These are phyloP conservation scores for Rhizopus stolonifer DNA, from an alignment of 371 early-diverging fungal genomes.

Conservation along the genomic window DNA sequence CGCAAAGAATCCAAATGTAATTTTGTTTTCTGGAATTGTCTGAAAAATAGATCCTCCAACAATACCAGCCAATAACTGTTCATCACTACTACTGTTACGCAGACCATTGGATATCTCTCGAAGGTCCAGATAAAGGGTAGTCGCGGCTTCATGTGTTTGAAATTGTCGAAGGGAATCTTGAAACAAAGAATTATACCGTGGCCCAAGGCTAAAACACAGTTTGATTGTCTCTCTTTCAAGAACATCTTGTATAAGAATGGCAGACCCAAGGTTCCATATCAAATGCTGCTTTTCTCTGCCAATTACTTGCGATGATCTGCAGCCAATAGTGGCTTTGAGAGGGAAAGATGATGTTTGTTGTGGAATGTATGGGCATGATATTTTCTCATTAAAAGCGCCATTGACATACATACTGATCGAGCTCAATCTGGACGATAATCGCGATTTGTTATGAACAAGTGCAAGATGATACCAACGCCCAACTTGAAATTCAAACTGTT, in stretches of 20 bases:
- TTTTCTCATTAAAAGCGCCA: constrained; percentile 56
- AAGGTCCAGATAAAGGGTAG: constrained; percentile 52
- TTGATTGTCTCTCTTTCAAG: constrained; percentile 61
- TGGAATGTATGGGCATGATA: constrained; percentile 59
- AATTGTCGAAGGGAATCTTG: constrained; percentile 68
- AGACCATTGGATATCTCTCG: constrained; percentile 38
- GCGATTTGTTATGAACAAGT: constrained; percentile 66
- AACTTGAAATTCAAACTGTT: constrained; percentile 51
- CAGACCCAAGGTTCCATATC: constrained; percentile 72
- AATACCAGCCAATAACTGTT: constrained; percentile 50
- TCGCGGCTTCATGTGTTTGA: constrained; percentile 66
- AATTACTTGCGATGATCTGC: constrained; percentile 2
- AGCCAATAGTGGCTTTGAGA: constrained; percentile 42
- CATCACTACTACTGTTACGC: constrained; percentile 19
- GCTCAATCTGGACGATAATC: constrained; percentile 56
- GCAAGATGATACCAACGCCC: constrained; percentile 74
- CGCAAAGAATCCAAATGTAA: constrained; percentile 66
- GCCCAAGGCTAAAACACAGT: constrained; percentile 63
- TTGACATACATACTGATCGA: constrained; percentile 64
- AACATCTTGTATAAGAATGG: constrained; percentile 58
- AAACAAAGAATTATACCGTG: constrained; percentile 64
- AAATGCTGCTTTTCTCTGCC: constrained; percentile 20
- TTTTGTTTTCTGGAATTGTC: constrained; percentile 58
- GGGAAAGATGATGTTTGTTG: constrained; percentile 39
- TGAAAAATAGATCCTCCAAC: constrained; percentile 53